Evolutionary conservation across 2,329 filamentous ascomycete species (phyloP).

Genomic region (Sporothrix pallida): DNA sequence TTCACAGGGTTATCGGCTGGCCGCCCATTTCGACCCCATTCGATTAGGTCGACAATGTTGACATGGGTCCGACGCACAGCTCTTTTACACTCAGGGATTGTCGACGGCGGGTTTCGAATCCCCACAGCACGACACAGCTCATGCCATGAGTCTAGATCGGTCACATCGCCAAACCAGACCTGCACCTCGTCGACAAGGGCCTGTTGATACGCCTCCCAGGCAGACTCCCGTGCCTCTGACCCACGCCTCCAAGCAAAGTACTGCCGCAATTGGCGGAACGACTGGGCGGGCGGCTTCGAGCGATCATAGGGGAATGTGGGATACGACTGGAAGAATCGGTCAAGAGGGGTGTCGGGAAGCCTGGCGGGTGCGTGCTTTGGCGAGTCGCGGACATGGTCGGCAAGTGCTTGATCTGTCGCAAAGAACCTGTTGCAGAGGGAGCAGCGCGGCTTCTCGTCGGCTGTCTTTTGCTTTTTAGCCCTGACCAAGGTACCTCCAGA

Average conservation of each 20-base stretch:
- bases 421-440: not conserved
- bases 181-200: constrained; percentile 28
- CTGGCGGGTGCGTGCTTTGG: not conserved
- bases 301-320: constrained; percentile 22
- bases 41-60: constrained; percentile 33
- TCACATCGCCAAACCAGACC: constrained; percentile 26
- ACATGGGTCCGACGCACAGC: constrained; percentile 24
- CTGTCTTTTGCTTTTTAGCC: not conserved
- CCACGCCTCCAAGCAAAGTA: not conserved
- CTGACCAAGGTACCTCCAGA: not conserved
- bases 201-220: constrained; percentile 4
- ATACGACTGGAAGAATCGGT: constrained; percentile 28
- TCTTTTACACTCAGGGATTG: not conserved
- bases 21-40: constrained; percentile 28
- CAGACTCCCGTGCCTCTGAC: not conserved
- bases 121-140: constrained; percentile 27
- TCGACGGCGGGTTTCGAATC: not conserved
- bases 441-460: not conserved
- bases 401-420: not conserved
- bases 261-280: constrained; percentile 7
- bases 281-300: not conserved
- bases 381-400: constrained; percentile 15
- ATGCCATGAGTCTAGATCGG: constrained; percentile 29
- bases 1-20: not conserved
- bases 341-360: constrained; percentile 18